Base-by-base conservation (phyloP, 768 basidiomycete genomes). In the Auricularia sp. region DNA sequence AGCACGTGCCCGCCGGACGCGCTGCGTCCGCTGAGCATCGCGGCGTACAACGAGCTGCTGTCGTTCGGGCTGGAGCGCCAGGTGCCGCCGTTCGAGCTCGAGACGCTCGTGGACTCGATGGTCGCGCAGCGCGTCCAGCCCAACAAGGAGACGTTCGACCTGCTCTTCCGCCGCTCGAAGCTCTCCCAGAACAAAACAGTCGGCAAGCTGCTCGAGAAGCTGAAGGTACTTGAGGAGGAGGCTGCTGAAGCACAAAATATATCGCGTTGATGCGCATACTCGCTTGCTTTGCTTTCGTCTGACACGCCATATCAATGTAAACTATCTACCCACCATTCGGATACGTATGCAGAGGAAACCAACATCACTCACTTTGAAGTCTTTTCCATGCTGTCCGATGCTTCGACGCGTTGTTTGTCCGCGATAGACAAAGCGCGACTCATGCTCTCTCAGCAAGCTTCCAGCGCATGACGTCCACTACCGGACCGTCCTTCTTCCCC, bases 401-500 rank as follows among this genome's bases (percentile, higher is more conserved):
- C 7, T 14, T 42, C 39, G 39, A 42, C 39, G 39, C 39, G 39
- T 42, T 42, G 39, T 42, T 42, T 42, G 12, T 14, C 12, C 39
- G 39, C 39, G 39, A 7, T 14, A 42, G 8, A 42, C 39, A 42
- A 14, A 42, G 39, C 39, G 39, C 39, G 39, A 42, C 29, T 29
- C 29, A 29, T 42, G 39, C 39, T 42, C 39, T 7, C 39, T 42
- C 39, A 42, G 39, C 39, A 1, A 8, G 39, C 39, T 42, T 42
- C 8, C 39, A 7, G 39, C 12, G 47, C 47, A 51, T 51, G 47
- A 51, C 47, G 21, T 51, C 47, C 47, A 51, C 47, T 18, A 51
- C 10, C 47, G 47, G 47, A 21, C 47, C 42, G 47, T 62, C 66
- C 23, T 69, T 69, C 58, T 65, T 69, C 65, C 66, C 68, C 58